Base-by-base conservation (phyloP, 305 asterid genomes). In the Fraxinus dipetala region DNA sequence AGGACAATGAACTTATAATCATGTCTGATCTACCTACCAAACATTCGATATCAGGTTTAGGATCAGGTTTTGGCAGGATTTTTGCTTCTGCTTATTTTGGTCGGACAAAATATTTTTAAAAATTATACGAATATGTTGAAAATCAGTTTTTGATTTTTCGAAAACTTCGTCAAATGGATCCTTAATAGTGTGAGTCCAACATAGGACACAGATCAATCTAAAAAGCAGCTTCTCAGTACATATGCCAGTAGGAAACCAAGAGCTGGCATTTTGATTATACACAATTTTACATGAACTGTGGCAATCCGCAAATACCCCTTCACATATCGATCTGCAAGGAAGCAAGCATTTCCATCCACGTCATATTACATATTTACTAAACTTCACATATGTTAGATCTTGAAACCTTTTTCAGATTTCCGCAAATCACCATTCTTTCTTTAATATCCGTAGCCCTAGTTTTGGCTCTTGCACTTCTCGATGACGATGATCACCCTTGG, bases 391-490 rank as follows among this genome's bases (percentile, higher is more conserved):
- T 22, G 31, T 3, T 6, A 4, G 9, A 20, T 18, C 2, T 20
- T 20, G 67, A 11, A 80, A 75, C 59, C 36, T 26, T 1, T 40
- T 67, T 72, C 16, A 48, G 26, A 22, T 24, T 63, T 10, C 18
- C 5, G 28, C 81, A 82, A 79, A 79, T 79, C 2, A 1, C 28
- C 84, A 45, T 45, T 22, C 24, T 34, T 59, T 35, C n/a, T 56
- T 81, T 59, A 2, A 56, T 22, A 76, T 77, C 74, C 70, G 9
- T 26, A n/a, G 26, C 77, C 35, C 87, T 87, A 89, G 79, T 75
- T 87, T 81, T 88, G 89, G 88, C 83, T 87, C 89, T 92, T 91
- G 91, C 88, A 81, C 88, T 92, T 93, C 91, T 92, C 89, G 88
- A 26, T 26, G 28, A 26, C 28, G 28, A 26, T 26, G 28, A 87